Percentiles rank a stretch among this genome's conserved stretches.
Evolutionary conservation across 495 filamentous ascomycete species (phyloP).

Genomic region (Neurospora pannonica): DNA sequence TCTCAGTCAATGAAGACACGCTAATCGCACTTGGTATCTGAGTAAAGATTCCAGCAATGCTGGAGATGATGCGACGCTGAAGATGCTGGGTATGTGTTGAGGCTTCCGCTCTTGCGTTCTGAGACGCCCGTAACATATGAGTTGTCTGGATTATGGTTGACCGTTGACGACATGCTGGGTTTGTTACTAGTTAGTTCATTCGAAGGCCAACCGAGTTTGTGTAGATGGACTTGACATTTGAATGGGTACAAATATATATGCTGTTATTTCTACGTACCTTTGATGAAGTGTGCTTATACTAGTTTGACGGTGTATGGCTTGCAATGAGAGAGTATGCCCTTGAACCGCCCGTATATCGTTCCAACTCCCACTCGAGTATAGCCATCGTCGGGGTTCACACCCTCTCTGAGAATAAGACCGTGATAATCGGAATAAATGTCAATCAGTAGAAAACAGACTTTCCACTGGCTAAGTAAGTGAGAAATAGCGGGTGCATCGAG

Average conservation of each 20-base stretch:
- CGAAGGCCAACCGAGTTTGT: background rate
- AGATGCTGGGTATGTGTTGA: no score
- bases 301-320: background rate
- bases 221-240: background rate
- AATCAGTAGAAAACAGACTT: background rate
- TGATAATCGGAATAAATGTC: accelerated
- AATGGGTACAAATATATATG: background rate
- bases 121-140: background rate
- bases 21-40: no score
- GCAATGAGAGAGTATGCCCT: background rate
- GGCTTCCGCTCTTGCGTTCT: background rate
- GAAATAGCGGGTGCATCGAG: background rate
- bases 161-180: background rate
- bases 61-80: no score
- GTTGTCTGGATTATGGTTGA: background rate
- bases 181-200: background rate
- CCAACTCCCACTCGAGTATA: background rate
- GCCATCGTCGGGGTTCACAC: background rate
- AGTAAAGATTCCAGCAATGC: no score
- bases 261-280: background rate
- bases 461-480: background rate
- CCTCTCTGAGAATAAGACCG: background rate
- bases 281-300: background rate
- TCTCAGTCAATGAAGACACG: no score
- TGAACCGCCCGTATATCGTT: background rate